These are phyloP conservation scores for Oenanthe sinensis DNA, from an alignment of 129 eudicot genomes.

Conservation along the genomic window DNA sequence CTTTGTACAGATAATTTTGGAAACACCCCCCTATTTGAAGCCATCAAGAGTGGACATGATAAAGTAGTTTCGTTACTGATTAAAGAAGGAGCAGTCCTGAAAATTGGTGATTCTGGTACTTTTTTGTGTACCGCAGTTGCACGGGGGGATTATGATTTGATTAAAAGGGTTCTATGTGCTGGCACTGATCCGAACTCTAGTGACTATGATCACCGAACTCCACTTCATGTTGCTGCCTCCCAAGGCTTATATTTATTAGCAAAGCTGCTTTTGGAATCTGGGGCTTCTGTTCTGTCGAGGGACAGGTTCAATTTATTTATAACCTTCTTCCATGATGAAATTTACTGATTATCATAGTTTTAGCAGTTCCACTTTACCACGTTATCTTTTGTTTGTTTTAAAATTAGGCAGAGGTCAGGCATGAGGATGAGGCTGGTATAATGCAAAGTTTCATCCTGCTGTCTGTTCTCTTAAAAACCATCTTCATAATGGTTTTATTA, in stretches of 20 bases:
- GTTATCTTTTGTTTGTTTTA: neutral
- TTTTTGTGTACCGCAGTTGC: conserved; percentile 60
- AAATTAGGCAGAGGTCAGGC: neutral
- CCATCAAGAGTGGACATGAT: conserved; percentile 78
- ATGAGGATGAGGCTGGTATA: neutral
- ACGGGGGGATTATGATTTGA: conserved; percentile 72
- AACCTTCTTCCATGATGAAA: neutral
- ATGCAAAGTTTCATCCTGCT: neutral
- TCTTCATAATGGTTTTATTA: no score
- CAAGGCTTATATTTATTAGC: conserved; percentile 67
- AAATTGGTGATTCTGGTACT: conserved; percentile 59
- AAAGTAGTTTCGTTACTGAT: conserved; percentile 64
- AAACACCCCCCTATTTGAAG: conserved; percentile 74
- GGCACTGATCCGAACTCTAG: conserved; percentile 76
- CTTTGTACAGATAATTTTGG: conserved; percentile 66
- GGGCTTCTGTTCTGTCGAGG: conserved; percentile 74
- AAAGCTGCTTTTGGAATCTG: conserved; percentile 72
- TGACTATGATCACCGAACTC: conserved; percentile 82
- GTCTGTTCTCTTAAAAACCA: neutral
- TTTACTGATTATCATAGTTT: neutral
- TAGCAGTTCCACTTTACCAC: neutral
- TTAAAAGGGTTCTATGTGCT: conserved; percentile 47
- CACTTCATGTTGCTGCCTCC: conserved; percentile 85
- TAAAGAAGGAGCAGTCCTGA: conserved; percentile 56
- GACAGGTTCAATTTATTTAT: conserved; percentile 47